Base-by-base conservation (phyloP, 1,284 basidiomycete species). In the Ceratobasidium theobromae region DNA sequence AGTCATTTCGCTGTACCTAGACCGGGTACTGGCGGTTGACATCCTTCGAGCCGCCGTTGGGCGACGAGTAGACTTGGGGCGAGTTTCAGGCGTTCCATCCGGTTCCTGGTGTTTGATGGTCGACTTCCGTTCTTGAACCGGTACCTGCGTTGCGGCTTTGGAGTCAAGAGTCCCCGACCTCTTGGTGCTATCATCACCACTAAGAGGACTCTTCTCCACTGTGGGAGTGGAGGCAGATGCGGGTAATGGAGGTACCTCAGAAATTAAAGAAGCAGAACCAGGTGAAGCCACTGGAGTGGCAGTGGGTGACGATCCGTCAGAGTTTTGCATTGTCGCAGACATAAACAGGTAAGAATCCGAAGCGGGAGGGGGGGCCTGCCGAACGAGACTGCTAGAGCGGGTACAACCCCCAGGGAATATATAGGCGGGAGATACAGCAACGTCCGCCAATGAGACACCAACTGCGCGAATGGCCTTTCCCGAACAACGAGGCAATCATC, bases 1-100 rank as follows among this genome's bases (percentile, higher is more conserved):
- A 12, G 54, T 57, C 54, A 57, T 57, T 28, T 57, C 40, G 54
- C 54, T 57, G 40, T 57, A 57, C n/a, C 27, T 33, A 4, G 54
- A 57, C 16, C 16, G 8, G 8, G 16, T 16, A 38, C 35, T 38
- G 8, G 16, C 16, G 6, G 35, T 38, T 16, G 35, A 38, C 16
- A 16, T 16, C 16, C 35, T 38, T 38, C 35, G n/a, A n/a, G 35
- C 35, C 16, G 35, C 6, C 16, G 35, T 38, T 38, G 16, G 35
- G 35, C 8, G 35, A 6, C 8, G 16, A 38, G 35, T 16, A 38
- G 8, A 16, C 35, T 38, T 16, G n/a, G n/a, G n/a, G n/a, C n/a
- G n/a, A n/a, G n/a, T n/a, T n/a, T n/a, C n/a, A n/a, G n/a, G n/a
- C n/a, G n/a, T n/a, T n/a, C n/a, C n/a, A n/a, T n/a, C n/a, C n/a